Conservation (phyloP, 495 filamentous ascomycete genomes). For the Tirmania nivea region DNA sequence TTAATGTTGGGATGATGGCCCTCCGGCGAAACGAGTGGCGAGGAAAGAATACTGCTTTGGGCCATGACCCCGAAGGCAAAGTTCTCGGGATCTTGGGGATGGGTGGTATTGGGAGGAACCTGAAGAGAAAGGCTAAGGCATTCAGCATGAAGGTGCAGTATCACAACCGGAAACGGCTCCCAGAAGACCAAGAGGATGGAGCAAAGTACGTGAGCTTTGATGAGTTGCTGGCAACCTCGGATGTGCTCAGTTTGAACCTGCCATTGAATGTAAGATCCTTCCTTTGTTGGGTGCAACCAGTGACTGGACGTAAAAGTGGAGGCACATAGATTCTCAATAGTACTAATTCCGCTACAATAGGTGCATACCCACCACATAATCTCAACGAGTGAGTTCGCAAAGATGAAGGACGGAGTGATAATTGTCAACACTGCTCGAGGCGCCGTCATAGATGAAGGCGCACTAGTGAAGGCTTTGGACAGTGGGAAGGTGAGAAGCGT, state of each 20-base stretch:
- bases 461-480: slow-evolving; percentile 46
- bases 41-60: slow-evolving; percentile 25
- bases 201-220: slow-evolving; percentile 48
- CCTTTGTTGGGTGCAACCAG: background rate
- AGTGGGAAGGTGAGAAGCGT: slow-evolving; percentile 42
- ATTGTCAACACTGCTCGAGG: slow-evolving; percentile 70
- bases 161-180: slow-evolving; percentile 40
- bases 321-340: background rate
- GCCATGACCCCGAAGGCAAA: slow-evolving; percentile 44
- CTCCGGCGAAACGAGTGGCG: slow-evolving; percentile 40
- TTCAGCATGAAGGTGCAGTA: slow-evolving; percentile 54
- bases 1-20: slow-evolving; percentile 38
- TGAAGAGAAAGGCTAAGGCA: slow-evolving; percentile 44
- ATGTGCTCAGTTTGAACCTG: slow-evolving; percentile 59
- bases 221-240: slow-evolving; percentile 42
- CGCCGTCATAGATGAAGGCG: slow-evolving; percentile 55
- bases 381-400: slow-evolving; percentile 37
- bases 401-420: slow-evolving; percentile 59
- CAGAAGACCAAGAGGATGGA: slow-evolving; percentile 31
- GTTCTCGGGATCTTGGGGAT: slow-evolving; percentile 59
- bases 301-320: background rate
- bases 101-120: slow-evolving; percentile 63
- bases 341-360: background rate
- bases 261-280: slow-evolving; percentile 32
- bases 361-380: slow-evolving; percentile 46